Evolutionary conservation across 1,284 basidiomycete species (phyloP).

Genomic region (Porogramme epimiltina): DNA sequence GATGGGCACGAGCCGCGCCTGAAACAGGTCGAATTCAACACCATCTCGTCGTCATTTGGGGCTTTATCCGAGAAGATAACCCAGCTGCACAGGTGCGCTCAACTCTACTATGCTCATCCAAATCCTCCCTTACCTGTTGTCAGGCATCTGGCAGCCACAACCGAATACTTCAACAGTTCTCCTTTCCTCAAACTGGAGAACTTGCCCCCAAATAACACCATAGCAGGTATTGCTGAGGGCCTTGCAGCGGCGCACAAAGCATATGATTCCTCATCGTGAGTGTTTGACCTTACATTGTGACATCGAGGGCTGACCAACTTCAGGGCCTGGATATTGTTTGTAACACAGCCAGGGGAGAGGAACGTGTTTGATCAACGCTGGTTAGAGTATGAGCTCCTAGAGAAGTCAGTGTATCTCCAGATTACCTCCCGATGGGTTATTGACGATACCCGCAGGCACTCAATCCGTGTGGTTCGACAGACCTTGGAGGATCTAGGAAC

Average conservation of each 20-base stretch:
- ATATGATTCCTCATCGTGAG: conserved; percentile 62
- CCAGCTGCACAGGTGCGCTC: conserved; percentile 74
- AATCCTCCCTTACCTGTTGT: too few species aligned
- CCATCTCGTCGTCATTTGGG: conserved; percentile 93
- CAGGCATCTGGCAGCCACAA: conserved; percentile 70
- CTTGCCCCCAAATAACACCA: conserved; percentile 79
- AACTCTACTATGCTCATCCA: not conserved
- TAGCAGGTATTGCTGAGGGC: conserved; percentile 71
- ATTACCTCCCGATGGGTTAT: not conserved
- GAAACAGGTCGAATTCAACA: conserved; percentile 99
- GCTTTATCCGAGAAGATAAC: conserved; percentile 75
- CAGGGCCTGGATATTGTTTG: conserved; percentile 83
- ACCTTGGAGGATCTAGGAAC: conserved; percentile 77
- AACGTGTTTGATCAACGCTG: conserved; percentile 95
- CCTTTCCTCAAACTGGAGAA: conserved; percentile 56
- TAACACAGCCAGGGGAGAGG: conserved; percentile 88
- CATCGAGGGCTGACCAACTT: not conserved
- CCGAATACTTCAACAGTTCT: conserved; percentile 65
- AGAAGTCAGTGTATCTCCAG: conserved; percentile 50
- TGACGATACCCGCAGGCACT: conserved; percentile 50
- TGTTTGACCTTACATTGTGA: not conserved
- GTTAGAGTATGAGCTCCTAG: conserved; percentile 85
- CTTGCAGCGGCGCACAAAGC: conserved; percentile 80
- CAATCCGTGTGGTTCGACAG: conserved; percentile 72
- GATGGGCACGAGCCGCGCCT: conserved; percentile 47